Evolutionary conservation across 208 protist species (phyloP), one percentile per base, ranked within the genome.

Genomic region (Leishmania braziliensis): DNA sequence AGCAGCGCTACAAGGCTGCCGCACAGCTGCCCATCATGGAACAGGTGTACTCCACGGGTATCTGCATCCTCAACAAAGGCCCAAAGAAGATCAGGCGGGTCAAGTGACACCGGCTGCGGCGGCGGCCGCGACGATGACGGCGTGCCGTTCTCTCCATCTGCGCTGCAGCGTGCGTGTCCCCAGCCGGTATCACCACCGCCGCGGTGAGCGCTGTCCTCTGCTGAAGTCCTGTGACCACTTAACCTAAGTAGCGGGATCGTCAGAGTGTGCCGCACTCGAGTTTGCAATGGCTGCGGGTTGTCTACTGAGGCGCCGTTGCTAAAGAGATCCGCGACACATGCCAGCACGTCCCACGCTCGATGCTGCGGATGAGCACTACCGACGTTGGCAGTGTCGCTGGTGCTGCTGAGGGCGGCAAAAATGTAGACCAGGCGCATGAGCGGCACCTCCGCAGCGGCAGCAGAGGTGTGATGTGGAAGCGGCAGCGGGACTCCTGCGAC

Each of bases 61-160:
- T 80, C 69, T 4, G 3, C 10, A 48, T 85, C 77, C 10, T 65
- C 73, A 12, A 85, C 77, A 68, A 81, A 82, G n/a, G 66, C 82
- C 82, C 82, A 85, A 20, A 85, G 65, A n/a, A 85, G 77, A 48
- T 81, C 72, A 36, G 18, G 20, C 20, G 82, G 82, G 6, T 16
- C 12, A 2, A 84, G 33, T 10, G 3, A 26, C 39, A 26, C 39
- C 3, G 39, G 36, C 53, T 2, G 53, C 74, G 20, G 51, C 72
- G 26, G 48, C 33, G 3, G 33, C 5, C 36, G 39, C 33, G 66
- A 46, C 33, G 66, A 23, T 20, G 66, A 71, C 66, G 12, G 69
- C 46, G 69, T 39, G 46, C 69, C 3, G 46, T 51, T 39, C 12
- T 23, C 51, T 48, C 33, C 72, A 62, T 39, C 72, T 10, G 48